A percentile compares a stretch with the other conserved stretches of the same genome.
These are phyloP conservation scores for Mycena maculata DNA, from an alignment of 768 basidiomycete genomes.

Conservation along the genomic window DNA sequence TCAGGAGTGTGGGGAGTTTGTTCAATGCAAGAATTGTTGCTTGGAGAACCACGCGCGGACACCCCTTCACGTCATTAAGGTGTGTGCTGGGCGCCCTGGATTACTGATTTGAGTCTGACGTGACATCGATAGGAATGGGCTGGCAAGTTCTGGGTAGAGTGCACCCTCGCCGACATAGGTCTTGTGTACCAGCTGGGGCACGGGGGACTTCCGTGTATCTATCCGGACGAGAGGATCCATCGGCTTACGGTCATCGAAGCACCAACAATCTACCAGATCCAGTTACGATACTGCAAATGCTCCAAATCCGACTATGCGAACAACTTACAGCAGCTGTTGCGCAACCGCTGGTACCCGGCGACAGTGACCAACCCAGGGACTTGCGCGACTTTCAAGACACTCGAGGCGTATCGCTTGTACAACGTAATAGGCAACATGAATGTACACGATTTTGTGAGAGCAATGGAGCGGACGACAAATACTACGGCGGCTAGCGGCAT, in stretches of 20 bases:
- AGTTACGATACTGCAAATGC: conserved; percentile 27
- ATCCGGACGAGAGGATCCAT: not conserved
- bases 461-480: conserved; percentile 3
- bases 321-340: conserved; percentile 6
- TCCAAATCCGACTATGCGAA: not conserved
- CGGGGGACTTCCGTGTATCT: conserved; percentile 2
- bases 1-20: conserved; percentile 6
- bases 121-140: conserved; percentile 27
- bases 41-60: not conserved
- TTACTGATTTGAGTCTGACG: no score
- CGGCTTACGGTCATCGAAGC: conserved; percentile 17
- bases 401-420: conserved; percentile 24
- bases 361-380: conserved; percentile 28
- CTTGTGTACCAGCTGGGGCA: conserved; percentile 34
- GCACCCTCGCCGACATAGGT: conserved; percentile 6
- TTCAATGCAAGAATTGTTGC: conserved; percentile 20
- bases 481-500: not conserved
- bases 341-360: conserved; percentile 20
- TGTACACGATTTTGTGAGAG: not conserved
- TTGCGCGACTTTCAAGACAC: conserved; percentile 9
- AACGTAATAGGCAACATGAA: conserved; percentile 23
- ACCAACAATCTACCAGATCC: conserved; percentile 15
- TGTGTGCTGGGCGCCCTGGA: no score
- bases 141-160: conserved; percentile 19
- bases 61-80: conserved; percentile 15